Evolutionary conservation across 192 early-diverging fungal genomes (phyloP).

Genomic region (Coemansia sp.): DNA sequence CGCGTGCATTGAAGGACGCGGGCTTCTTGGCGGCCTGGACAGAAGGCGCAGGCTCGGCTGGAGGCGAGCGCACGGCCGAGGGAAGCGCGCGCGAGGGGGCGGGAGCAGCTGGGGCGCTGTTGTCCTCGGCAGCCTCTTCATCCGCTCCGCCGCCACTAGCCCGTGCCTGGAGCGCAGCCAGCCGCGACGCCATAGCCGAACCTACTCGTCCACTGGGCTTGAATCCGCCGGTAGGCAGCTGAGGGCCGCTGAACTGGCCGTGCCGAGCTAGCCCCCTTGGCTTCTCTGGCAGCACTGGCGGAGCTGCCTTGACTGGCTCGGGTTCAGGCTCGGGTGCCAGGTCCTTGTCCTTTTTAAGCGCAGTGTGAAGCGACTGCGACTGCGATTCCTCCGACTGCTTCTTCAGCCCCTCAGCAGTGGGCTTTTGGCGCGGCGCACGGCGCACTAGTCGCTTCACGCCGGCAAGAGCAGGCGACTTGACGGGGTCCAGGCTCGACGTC

Average conservation of each 20-base stretch:
- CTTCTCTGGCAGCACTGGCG: slow-evolving; percentile 37
- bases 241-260: slow-evolving; percentile 26
- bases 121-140: background rate
- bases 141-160: slow-evolving; percentile 25
- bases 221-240: slow-evolving; percentile 45
- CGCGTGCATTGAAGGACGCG: slow-evolving; percentile 1
- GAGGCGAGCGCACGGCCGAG: background rate
- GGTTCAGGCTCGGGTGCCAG: slow-evolving; percentile 18
- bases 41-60: background rate
- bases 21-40: slow-evolving; percentile 22
- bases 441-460: slow-evolving; percentile 47
- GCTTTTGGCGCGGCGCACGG: slow-evolving; percentile 48
- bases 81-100: background rate
- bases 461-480: slow-evolving; percentile 38
- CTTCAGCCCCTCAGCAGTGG: slow-evolving; percentile 45
- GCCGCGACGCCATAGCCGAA: slow-evolving; percentile 48
- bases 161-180: slow-evolving; percentile 49
- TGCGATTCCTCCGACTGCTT: slow-evolving; percentile 40
- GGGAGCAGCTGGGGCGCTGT: background rate
- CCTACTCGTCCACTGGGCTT: slow-evolving; percentile 44
- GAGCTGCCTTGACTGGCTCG: slow-evolving; percentile 9
- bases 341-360: slow-evolving; percentile 42
- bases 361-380: slow-evolving; percentile 37
- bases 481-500: slow-evolving; percentile 26
- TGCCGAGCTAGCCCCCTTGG: slow-evolving; percentile 31